Conservation (phyloP, 1,139 yeast species). For the Kodamaea arcana region DNA sequence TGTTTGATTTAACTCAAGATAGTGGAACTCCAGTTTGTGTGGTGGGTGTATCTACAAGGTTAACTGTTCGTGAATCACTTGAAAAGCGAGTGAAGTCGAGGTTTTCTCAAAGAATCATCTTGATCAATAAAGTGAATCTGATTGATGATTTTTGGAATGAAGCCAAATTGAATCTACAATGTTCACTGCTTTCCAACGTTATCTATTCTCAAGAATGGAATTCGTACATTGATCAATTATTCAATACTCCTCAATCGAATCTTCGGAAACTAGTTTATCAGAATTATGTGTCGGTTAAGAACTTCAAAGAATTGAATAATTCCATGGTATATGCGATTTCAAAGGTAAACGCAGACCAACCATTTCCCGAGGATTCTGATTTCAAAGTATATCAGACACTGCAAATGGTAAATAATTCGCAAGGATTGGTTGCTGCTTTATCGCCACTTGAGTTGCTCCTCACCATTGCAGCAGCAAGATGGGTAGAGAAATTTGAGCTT, state of each 20-base stretch:
- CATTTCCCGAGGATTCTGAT: slow-evolving; percentile 31
- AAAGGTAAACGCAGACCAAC: slow-evolving; percentile 19
- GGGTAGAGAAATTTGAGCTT: slow-evolving; percentile 54
- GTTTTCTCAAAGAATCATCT: slow-evolving; percentile 74
- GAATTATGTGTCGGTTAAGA: slow-evolving; percentile 58
- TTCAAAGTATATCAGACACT: slow-evolving; percentile 22
- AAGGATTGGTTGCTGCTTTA: slow-evolving; percentile 39
- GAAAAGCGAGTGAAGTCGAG: slow-evolving; percentile 91
- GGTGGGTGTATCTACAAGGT: slow-evolving; percentile 71
- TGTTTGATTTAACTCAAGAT: slow-evolving; percentile 80
- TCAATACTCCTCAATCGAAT: slow-evolving; percentile 7
- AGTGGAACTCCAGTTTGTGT: slow-evolving; percentile 76
- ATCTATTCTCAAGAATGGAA: slow-evolving; percentile 50
- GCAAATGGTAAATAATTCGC: slow-evolving; percentile 21
- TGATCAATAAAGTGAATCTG: slow-evolving; percentile 48
- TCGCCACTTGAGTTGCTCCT: slow-evolving; percentile 69
- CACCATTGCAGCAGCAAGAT: slow-evolving; percentile 70
- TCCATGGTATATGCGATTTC: slow-evolving; percentile 46
- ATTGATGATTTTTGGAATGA: slow-evolving; percentile 42
- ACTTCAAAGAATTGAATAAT: slow-evolving; percentile 53
- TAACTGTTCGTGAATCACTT: slow-evolving; percentile 71
- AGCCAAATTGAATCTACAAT: slow-evolving; percentile 25
- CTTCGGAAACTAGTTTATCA: slow-evolving; percentile 27
- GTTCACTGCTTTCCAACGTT: slow-evolving; percentile 18
- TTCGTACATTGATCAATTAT: slow-evolving; percentile 29